Conservation (phyloP, 2,329 filamentous ascomycete species). For the Calonectria hawksworthii region DNA sequence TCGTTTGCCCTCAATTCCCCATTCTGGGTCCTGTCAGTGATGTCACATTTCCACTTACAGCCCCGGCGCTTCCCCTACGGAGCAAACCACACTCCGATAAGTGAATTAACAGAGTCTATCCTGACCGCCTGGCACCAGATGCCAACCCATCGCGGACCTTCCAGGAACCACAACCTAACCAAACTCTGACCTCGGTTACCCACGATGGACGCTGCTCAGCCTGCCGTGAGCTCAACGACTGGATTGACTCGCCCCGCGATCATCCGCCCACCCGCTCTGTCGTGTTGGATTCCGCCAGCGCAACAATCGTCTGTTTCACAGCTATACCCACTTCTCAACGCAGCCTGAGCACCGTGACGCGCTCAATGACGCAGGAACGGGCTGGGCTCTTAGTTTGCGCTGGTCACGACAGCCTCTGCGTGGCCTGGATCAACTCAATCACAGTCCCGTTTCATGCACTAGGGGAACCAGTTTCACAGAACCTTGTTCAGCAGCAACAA, state of each 20-base stretch:
- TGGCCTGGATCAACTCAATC: not conserved
- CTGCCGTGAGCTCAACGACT: not conserved
- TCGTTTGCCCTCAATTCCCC: not conserved
- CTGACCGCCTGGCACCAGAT: not conserved
- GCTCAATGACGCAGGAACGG: not conserved
- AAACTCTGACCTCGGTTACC: not conserved
- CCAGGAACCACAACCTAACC: not conserved
- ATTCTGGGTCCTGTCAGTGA: not conserved
- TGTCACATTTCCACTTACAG: conserved; percentile 11
- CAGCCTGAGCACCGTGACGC: not conserved
- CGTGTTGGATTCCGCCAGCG: not conserved
- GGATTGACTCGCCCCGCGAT: not conserved
- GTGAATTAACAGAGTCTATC: not conserved
- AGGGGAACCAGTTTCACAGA: not conserved
- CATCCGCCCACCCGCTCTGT: not conserved
- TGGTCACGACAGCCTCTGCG: not conserved
- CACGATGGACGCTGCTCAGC: not conserved
- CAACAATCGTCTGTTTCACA: not conserved
- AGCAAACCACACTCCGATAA: not conserved
- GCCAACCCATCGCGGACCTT: not conserved
- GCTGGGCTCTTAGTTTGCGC: not conserved
- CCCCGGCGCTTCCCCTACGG: not conserved
- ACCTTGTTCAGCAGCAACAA: not conserved
- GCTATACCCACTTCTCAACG: not conserved
- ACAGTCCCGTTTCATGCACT: not conserved